Percentiles rank a stretch among this genome's conserved stretches.
Evolutionary conservation across 495 filamentous ascomycete species (phyloP).

Genomic region (Talaromyces trachyspermus): DNA sequence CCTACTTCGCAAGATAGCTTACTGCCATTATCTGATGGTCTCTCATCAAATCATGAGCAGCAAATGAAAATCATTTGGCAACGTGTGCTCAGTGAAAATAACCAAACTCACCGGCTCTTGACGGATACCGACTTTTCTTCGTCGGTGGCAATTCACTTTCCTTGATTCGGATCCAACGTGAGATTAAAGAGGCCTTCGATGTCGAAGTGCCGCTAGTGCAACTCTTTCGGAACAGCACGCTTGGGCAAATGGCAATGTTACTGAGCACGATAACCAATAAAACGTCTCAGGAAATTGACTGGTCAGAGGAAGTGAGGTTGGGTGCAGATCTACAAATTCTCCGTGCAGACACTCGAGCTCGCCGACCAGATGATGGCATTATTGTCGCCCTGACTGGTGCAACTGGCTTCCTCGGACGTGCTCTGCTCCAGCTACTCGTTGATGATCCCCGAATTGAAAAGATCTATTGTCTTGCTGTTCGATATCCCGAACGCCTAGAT

Average conservation of each 20-base stretch:
- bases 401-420: constrained; percentile 27
- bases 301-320: no score
- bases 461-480: constrained; percentile 28
- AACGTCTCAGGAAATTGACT: no score
- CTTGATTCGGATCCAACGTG: constrained; percentile 4
- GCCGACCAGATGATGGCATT: constrained; percentile 12
- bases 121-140: constrained; percentile 23
- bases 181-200: constrained; percentile 2
- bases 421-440: constrained; percentile 20
- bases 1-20: background rate
- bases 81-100: background rate
- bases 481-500: background rate
- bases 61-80: background rate
- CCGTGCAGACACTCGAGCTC: background rate
- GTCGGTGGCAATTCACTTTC: constrained; percentile 22
- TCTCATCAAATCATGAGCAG: background rate
- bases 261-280: no score
- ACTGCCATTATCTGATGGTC: background rate
- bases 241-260: no score
- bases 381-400: constrained; percentile 25
- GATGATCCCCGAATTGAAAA: constrained; percentile 12
- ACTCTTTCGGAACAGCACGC: constrained; percentile 21
- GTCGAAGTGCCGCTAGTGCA: constrained; percentile 9
- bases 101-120: constrained; percentile 8
- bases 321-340: constrained; percentile 3